Percentiles rank a stretch among this genome's conserved stretches.
phyloP scores from a whole-genome alignment of 2,329 filamentous ascomycete species.

The Cladosporium colombiae region DNA sequence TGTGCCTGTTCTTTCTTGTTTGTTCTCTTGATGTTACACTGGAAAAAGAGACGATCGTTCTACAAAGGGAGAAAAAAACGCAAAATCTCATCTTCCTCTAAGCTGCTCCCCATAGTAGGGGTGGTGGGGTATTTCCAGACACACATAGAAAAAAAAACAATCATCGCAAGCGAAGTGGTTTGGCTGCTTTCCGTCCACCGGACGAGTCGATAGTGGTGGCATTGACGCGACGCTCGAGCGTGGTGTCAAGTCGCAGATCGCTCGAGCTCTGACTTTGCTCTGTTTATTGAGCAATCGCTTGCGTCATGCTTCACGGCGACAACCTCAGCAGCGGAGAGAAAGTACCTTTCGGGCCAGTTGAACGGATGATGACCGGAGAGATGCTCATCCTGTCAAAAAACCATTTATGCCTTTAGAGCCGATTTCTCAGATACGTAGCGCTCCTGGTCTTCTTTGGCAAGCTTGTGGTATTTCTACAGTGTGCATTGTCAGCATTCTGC shows the following conservation, averaged over 20 bases:
- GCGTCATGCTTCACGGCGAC: neutral
- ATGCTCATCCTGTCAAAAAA: neutral
- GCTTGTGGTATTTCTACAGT: conserved; percentile 1
- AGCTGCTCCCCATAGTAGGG: neutral
- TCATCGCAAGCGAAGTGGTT: neutral
- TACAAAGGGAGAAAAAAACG: neutral
- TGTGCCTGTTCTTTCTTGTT: neutral
- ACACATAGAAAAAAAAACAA: neutral
- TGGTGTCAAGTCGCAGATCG: neutral
- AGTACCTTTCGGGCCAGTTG: neutral
- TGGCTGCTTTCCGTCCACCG: neutral
- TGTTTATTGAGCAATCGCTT: neutral
- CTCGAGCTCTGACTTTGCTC: neutral
- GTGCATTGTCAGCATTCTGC: neutral
- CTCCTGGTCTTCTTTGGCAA: neutral
- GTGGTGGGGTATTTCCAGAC: neutral
- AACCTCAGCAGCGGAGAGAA: neutral
- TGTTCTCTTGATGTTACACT: neutral
- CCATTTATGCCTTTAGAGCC: neutral
- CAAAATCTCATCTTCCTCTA: neutral
- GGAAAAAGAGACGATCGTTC: neutral
- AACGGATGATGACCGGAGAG: neutral
- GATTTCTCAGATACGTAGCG: neutral
- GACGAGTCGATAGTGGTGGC: neutral
- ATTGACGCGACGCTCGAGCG: neutral